These are phyloP conservation scores for Chrysanthemum lavandulifolium DNA, from an alignment of 129 eudicot genomes.

Conservation along the genomic window DNA sequence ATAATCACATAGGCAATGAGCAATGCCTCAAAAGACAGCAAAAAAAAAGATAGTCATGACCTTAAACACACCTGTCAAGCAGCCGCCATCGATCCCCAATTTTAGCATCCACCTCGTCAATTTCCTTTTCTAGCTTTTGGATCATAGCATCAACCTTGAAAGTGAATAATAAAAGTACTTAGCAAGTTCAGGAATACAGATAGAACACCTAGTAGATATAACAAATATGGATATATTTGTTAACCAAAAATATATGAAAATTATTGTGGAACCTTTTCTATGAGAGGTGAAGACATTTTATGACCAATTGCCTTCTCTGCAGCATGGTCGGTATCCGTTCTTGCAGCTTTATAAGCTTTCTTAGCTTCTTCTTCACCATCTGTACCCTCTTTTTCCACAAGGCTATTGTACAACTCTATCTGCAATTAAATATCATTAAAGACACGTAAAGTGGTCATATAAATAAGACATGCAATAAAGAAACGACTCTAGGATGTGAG, in stretches of 20 bases:
- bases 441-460: not conserved
- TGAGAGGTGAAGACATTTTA: constrained; percentile 61
- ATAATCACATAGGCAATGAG: not conserved
- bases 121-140: constrained; percentile 72
- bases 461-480: not conserved
- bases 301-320: constrained; percentile 38
- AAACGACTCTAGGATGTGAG: not conserved
- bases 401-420: constrained; percentile 63
- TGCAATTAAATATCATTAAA: constrained; percentile 15
- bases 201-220: no score
- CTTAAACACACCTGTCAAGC: constrained; percentile 52
- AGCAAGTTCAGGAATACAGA: no score
- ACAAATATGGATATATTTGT: no score
- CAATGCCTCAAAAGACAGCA: not conserved
- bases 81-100: constrained; percentile 68
- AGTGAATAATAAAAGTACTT: not conserved
- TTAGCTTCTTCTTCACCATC: constrained; percentile 53
- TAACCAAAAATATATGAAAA: not conserved
- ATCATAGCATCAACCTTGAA: constrained; percentile 75
- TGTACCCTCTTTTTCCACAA: constrained; percentile 64
- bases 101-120: constrained; percentile 73
- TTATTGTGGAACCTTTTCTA: constrained; percentile 39
- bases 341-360: constrained; percentile 73
- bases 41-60: not conserved
- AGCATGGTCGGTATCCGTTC: constrained; percentile 45